These are phyloP conservation scores for Fusarium citri DNA, from an alignment of 2,329 filamentous ascomycete genomes.

Conservation along the genomic window DNA sequence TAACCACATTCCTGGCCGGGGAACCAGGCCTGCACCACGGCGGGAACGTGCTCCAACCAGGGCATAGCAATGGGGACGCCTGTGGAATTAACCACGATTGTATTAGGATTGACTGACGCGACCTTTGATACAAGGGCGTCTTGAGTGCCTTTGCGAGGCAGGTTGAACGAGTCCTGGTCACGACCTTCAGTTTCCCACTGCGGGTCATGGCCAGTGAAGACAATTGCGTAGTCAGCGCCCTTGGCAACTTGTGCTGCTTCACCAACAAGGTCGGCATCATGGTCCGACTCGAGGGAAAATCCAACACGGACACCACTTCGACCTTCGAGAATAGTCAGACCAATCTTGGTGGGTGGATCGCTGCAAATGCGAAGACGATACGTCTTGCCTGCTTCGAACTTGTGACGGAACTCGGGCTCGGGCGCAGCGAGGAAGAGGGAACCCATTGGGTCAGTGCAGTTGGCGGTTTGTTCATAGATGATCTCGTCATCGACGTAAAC, in stretches of 20 bases:
- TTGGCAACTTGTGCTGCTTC: constrained; percentile 68
- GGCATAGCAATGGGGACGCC: constrained; percentile 70
- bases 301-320: constrained; percentile 47
- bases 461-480: constrained; percentile 44
- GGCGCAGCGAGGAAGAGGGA: constrained; percentile 45
- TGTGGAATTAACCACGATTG: constrained; percentile 71
- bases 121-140: constrained; percentile 69
- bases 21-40: constrained; percentile 74
- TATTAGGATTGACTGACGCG: constrained; percentile 66
- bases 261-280: constrained; percentile 50
- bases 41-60: constrained; percentile 65
- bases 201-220: constrained; percentile 67
- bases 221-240: constrained; percentile 68
- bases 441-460: constrained; percentile 48
- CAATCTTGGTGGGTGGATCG: constrained; percentile 46
- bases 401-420: constrained; percentile 43
- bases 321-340: constrained; percentile 46
- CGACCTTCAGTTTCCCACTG: constrained; percentile 64
- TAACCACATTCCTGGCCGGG: constrained; percentile 76
- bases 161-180: constrained; percentile 76
- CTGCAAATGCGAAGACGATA: constrained; percentile 47
- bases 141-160: constrained; percentile 64
- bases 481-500: constrained; percentile 46
- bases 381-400: constrained; percentile 39
- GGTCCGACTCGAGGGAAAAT: constrained; percentile 46